Evolutionary conservation across 805 yeast species (phyloP).

Genomic region (Nakazawaea molendinolei): DNA sequence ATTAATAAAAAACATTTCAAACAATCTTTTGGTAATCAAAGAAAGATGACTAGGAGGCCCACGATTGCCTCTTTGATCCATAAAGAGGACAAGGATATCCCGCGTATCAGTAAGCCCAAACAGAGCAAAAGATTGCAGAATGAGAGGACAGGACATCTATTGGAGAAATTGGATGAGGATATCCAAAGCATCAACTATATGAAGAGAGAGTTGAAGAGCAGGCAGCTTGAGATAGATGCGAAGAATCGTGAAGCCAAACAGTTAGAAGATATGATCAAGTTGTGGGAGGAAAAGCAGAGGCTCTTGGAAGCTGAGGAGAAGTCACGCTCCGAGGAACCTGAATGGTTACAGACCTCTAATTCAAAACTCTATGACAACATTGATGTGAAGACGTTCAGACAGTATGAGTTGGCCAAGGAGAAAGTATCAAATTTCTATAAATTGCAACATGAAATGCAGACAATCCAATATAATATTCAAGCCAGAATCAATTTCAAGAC

Average conservation of each 20-base stretch:
- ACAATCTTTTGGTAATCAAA: not conserved
- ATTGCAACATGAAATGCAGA: constrained; percentile 64
- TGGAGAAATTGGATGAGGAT: constrained; percentile 37
- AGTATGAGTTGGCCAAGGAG: constrained; percentile 63
- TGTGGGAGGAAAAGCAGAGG: constrained; percentile 6
- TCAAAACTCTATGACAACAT: constrained; percentile 17
- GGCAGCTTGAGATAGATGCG: constrained; percentile 14
- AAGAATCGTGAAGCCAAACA: constrained; percentile 14
- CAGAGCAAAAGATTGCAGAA: constrained; percentile 19
- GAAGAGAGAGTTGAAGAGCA: constrained; percentile 23
- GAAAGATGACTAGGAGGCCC: constrained; percentile 8
- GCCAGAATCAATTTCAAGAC: constrained; percentile 69
- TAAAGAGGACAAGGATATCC: constrained; percentile 10
- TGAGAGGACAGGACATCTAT: constrained; percentile 23
- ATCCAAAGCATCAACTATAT: constrained; percentile 33
- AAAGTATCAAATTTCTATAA: constrained; percentile 59
- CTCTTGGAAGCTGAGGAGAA: not conserved
- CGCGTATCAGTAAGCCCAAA: constrained; percentile 1
- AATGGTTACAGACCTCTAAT: constrained; percentile 15
- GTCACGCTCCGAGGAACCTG: constrained; percentile 3
- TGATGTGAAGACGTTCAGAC: constrained; percentile 43
- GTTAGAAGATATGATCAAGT: constrained; percentile 2
- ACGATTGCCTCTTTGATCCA: constrained; percentile 12
- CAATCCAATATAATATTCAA: constrained; percentile 66
- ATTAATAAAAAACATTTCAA: not conserved